Evolutionary conservation across 495 filamentous ascomycete species (phyloP), one percentile per base, ranked within the genome.

Genomic region (Aspergillus biplanus): DNA sequence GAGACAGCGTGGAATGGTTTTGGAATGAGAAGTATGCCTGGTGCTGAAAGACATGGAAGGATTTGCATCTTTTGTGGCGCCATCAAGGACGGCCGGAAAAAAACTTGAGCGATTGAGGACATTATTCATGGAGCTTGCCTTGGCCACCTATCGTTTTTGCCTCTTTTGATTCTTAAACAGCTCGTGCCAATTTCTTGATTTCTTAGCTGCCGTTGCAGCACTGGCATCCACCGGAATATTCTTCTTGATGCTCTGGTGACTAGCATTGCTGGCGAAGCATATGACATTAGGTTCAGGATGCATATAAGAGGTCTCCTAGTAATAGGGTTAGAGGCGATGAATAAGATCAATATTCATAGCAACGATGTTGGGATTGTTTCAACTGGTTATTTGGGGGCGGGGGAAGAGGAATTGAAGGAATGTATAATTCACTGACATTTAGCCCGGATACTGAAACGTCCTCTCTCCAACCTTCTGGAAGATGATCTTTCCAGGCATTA

Each of bases 11-110:
- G 46, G 89, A 92, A 52, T 99, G 95, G 95, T 74, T 92, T 56
- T 83, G 82, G 63, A 97, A 96, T 70, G 93, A 99, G 83, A 97
- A 96, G 82, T 97, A 87, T 78, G 90, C 85, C 18, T 99, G 94
- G 94, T 97, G 92, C 72, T 97, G 74, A 86, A 52, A 58, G 33
- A 64, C 59, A 34, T 18, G 15, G 21, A 5, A 44, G 4, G 39
- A 44, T 13, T 7, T 44, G 39, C 39, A 44, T 44, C 11, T 11
- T 44, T 44, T 44, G 39, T 11, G 11, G 39, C 11, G 39, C 8
- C 39, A 44, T 44, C 8, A 44, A 15, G 39, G n/a, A 44, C n/a
- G 39, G 39, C 21, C 21, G 21, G 21, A 4, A 44, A 13, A 44
- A 15, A 44, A 44, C 6, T 2, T 12, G 0, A 6, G n/a, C 11